Percentiles rank a stretch among this genome's conserved stretches.
phyloP scores from a whole-genome alignment of 108 stramenopile species.

The Aurantiochytrium sp. region DNA sequence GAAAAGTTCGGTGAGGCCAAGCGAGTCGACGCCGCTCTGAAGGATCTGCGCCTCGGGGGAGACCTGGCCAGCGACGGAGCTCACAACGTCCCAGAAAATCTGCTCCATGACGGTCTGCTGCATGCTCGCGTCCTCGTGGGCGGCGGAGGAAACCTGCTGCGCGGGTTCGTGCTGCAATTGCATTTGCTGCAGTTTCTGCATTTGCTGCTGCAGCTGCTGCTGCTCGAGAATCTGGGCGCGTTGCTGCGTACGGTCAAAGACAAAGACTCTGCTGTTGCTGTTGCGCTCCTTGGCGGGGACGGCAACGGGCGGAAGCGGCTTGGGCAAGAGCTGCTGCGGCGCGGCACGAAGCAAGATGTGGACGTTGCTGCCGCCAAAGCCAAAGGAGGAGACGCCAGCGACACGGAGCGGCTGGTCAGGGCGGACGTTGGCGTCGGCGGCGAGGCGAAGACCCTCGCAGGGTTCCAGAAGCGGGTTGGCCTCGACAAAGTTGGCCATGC shows the following conservation, averaged over 20 bases:
- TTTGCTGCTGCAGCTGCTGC: neutral
- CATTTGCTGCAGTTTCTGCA: neutral
- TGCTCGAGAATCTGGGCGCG: neutral
- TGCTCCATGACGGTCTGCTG: neutral
- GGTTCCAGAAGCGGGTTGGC: neutral
- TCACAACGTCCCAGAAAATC: neutral
- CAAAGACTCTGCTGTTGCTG: neutral
- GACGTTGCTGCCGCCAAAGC: constrained; percentile 14
- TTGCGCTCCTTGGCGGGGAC: neutral
- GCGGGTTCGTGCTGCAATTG: neutral
- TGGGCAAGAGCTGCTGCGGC: neutral
- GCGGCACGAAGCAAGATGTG: neutral
- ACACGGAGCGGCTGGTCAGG: neutral
- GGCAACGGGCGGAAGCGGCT: neutral
- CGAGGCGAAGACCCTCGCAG: neutral
- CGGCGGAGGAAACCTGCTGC: no score
- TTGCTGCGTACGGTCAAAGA: neutral
- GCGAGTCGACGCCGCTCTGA: constrained; percentile 4
- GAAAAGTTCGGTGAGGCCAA: constrained; percentile 9
- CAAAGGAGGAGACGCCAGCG: constrained; percentile 10
- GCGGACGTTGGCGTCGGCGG: neutral
- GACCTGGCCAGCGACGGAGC: neutral
- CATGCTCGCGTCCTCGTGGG: neutral
- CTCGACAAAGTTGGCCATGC: neutral
- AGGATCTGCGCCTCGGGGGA: neutral